These are phyloP conservation scores for Sonneratia alba DNA, from an alignment of 345 rosid species.

Conservation along the genomic window DNA sequence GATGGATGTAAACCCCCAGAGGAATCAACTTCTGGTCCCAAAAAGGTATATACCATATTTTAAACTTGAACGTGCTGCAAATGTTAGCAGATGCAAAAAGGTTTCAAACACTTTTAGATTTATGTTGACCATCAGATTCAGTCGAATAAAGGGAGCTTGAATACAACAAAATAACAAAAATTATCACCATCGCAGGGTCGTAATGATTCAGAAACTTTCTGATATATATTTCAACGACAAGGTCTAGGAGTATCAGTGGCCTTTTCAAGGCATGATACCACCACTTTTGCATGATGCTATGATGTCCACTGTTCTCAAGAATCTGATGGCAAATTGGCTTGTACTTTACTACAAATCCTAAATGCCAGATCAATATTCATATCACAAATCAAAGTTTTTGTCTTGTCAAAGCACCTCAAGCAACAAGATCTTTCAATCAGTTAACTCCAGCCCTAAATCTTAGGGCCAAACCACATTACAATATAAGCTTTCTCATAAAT, in stretches of 20 bases:
- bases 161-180: neutral
- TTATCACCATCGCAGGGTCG: neutral
- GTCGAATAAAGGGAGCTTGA: neutral
- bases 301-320: neutral
- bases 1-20: neutral
- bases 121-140: neutral
- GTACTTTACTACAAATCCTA: neutral
- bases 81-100: neutral
- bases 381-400: neutral
- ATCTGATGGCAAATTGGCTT: neutral
- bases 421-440: neutral
- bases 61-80: neutral
- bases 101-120: neutral
- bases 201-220: neutral
- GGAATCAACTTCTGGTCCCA: neutral
- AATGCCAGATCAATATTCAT: neutral
- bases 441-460: neutral
- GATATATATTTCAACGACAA: neutral
- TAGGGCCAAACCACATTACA: neutral
- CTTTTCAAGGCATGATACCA: neutral
- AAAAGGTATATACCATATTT: neutral
- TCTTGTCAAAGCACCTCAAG: neutral
- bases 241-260: neutral
- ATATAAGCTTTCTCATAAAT: neutral
- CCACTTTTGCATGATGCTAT: neutral